Percentiles rank a stretch among this genome's conserved stretches.
Evolutionary conservation across 345 rosid genomes (phyloP).

Genomic region (Isatis tinctoria): DNA sequence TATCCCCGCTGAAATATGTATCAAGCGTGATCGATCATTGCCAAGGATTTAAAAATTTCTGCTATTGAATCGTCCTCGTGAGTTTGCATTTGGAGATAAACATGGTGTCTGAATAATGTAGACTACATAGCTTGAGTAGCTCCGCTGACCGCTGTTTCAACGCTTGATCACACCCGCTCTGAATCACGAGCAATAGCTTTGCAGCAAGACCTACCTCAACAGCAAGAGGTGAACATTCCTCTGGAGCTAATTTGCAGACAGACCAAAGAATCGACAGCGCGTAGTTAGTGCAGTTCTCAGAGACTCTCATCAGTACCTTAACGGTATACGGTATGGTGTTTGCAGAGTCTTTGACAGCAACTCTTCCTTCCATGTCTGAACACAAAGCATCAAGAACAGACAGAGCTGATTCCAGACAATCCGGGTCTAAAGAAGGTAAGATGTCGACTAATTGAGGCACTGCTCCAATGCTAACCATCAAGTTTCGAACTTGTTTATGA

Average conservation of each 20-base stretch:
- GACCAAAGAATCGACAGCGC: conserved; percentile 52
- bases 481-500: conserved; percentile 37
- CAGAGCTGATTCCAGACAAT: conserved; percentile 55
- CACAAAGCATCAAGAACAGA: conserved; percentile 44
- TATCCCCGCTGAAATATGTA: background rate
- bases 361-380: conserved; percentile 42
- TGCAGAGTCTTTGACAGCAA: conserved; percentile 55
- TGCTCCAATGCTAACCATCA: conserved; percentile 51
- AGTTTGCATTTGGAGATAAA: conserved; percentile 72
- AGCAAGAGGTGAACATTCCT: conserved; percentile 51
- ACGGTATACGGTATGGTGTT: conserved; percentile 50
- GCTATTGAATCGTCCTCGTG: conserved; percentile 54
- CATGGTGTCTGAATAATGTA: conserved; percentile 52
- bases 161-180: conserved; percentile 54
- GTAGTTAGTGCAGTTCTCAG: conserved; percentile 54
- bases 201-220: conserved; percentile 68
- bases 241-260: conserved; percentile 58
- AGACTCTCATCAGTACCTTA: conserved; percentile 48
- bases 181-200: conserved; percentile 55
- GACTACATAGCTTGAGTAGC: conserved; percentile 61
- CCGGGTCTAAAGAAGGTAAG: conserved; percentile 42
- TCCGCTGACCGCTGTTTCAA: conserved; percentile 63
- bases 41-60: conserved; percentile 7
- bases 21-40: background rate
- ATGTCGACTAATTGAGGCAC: conserved; percentile 54